Percentiles rank a stretch among this genome's conserved stretches.
Conservation (phyloP, 2,329 filamentous ascomycete species). For the Penicillium oxalicum region DNA sequence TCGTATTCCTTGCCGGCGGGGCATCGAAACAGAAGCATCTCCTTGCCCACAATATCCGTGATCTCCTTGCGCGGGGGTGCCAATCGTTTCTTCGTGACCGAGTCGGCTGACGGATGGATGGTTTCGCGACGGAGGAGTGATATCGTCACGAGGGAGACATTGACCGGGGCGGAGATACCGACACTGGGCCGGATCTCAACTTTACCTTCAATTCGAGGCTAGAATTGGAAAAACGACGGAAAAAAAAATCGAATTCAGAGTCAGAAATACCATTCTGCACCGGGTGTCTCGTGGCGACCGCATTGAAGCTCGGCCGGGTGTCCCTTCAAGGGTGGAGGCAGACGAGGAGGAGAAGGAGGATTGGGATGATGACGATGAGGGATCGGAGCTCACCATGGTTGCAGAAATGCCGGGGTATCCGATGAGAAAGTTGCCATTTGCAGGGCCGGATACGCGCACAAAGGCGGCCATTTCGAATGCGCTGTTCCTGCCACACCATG, state of each 20-base stretch:
- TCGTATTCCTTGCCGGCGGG: constrained; percentile 77
- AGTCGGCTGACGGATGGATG: constrained; percentile 94
- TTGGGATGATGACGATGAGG: neutral
- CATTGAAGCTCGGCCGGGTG: neutral
- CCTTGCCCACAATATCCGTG: constrained; percentile 88
- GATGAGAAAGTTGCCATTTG: constrained; percentile 93
- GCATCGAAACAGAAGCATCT: constrained; percentile 86
- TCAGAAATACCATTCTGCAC: too few relatives aligned
- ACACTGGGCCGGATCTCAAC: constrained; percentile 88
- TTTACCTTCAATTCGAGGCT: constrained; percentile 96
- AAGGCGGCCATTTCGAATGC: constrained; percentile 61
- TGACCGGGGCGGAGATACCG: constrained; percentile 81
- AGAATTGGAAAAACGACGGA: neutral
- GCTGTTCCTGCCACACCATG: constrained; percentile 37
- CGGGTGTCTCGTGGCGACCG: neutral
- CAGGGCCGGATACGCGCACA: constrained; percentile 93
- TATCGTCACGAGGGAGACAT: constrained; percentile 88
- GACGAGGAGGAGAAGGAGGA: neutral
- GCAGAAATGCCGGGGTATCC: constrained; percentile 97
- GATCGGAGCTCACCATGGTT: constrained; percentile 67
- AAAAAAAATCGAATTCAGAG: too few relatives aligned
- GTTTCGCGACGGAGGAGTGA: constrained; percentile 89
- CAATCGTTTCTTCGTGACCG: constrained; percentile 83
- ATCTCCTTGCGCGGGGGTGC: constrained; percentile 86
- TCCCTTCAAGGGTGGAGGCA: neutral